Percentiles rank a stretch among this genome's conserved stretches.
Evolutionary conservation across 1,284 basidiomycete genomes (phyloP).

Genomic region (Naganishia albida): DNA sequence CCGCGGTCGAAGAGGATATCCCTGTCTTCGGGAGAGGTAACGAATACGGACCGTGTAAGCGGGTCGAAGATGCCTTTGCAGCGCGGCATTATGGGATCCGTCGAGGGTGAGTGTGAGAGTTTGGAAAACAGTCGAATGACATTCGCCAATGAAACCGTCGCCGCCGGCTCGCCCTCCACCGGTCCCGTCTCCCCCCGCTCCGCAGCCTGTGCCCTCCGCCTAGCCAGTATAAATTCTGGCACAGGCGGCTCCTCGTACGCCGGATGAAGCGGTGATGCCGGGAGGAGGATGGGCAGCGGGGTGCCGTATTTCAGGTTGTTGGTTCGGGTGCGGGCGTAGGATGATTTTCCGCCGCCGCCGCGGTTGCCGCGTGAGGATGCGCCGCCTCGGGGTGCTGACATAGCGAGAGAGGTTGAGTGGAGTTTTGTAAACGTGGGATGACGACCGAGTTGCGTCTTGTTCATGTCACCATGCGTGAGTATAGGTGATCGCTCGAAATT

Average conservation of each 20-base stretch:
- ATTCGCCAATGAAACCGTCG: constrained; percentile 14
- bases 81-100: constrained; percentile 36
- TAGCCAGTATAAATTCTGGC: constrained; percentile 19
- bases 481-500: no score
- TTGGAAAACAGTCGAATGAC: constrained; percentile 18
- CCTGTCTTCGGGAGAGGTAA: constrained; percentile 64
- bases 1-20: constrained; percentile 80
- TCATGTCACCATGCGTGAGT: no score
- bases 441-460: background rate
- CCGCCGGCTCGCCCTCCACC: background rate
- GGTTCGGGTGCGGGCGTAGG: constrained; percentile 24
- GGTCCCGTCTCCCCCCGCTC: constrained; percentile 12
- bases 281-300: constrained; percentile 49
- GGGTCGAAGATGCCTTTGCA: constrained; percentile 66
- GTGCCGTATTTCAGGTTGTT: constrained; percentile 49
- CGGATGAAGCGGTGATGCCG: constrained; percentile 41
- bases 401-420: background rate
- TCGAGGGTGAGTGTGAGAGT: constrained; percentile 18
- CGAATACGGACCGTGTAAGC: constrained; percentile 76
- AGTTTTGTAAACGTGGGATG: background rate
- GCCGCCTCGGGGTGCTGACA: constrained; percentile 17
- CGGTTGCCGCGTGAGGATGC: constrained; percentile 17
- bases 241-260: constrained; percentile 28
- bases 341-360: constrained; percentile 32
- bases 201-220: constrained; percentile 18